These are phyloP conservation scores for Didymella pomorum DNA, from an alignment of 2,329 filamentous ascomycete genomes.

Conservation along the genomic window DNA sequence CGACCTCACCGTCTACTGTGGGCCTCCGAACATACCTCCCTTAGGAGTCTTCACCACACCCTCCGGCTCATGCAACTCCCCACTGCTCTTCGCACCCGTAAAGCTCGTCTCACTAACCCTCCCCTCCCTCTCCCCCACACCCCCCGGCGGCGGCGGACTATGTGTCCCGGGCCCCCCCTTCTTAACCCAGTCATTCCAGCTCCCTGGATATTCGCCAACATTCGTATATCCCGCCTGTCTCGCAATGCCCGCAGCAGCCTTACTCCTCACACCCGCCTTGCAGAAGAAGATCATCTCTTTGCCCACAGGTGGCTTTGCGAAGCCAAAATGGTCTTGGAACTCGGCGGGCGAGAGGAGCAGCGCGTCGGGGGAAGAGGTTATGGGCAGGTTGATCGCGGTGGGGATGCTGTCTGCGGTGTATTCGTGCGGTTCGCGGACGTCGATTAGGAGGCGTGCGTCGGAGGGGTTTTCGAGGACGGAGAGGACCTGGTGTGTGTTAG, in stretches of 20 bases:
- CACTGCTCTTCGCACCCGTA: constrained; percentile 21
- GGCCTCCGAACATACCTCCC: constrained; percentile 21
- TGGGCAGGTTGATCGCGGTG: constrained; percentile 80
- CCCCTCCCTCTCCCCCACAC: constrained; percentile 29
- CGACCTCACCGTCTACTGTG: constrained; percentile 6
- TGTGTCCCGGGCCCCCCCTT: constrained; percentile 67
- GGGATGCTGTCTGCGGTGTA: constrained; percentile 74
- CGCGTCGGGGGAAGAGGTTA: constrained; percentile 78
- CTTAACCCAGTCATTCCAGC: constrained; percentile 82
- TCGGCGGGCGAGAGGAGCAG: constrained; percentile 79
- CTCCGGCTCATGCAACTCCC: constrained; percentile 26
- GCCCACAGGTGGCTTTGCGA: constrained; percentile 49
- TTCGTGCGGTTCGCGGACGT: constrained; percentile 77
- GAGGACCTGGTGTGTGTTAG: constrained; percentile 40
- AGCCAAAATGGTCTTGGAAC: constrained; percentile 84
- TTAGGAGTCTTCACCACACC: constrained; percentile 20
- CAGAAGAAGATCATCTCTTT: constrained; percentile 77
- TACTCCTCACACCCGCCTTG: constrained; percentile 85
- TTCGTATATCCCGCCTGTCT: constrained; percentile 77
- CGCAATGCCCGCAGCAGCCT: constrained; percentile 79
- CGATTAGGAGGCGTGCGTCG: constrained; percentile 52
- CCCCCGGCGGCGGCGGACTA: constrained; percentile 27
- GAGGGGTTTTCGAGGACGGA: constrained; percentile 41
- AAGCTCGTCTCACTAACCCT: constrained; percentile 27
- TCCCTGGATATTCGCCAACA: constrained; percentile 76